A percentile compares a stretch with the other conserved stretches of the same genome.
Evolutionary conservation across 345 rosid species (phyloP).

Genomic region (Excoecaria agallocha): DNA sequence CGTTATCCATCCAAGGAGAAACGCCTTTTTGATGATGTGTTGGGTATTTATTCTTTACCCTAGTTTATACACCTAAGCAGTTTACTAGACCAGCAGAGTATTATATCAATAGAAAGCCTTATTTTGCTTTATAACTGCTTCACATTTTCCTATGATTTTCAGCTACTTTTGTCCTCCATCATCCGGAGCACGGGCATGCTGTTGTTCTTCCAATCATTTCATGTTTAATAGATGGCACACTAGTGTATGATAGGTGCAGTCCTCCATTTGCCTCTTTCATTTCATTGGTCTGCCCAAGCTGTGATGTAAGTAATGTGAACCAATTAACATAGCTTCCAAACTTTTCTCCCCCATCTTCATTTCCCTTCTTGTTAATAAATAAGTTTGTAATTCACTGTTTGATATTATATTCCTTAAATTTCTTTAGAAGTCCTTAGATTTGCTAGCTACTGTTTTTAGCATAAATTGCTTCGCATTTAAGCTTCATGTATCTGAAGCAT

Average conservation of each 20-base stretch:
- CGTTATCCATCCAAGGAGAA: conserved; percentile 79
- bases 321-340: conserved; percentile 6
- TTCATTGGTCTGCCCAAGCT: conserved; percentile 74
- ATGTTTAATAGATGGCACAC: conserved; percentile 77
- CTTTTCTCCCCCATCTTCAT: background rate
- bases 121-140: conserved; percentile 12
- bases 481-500: background rate
- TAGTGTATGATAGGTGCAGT: conserved; percentile 68
- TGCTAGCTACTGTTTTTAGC: conserved; percentile 6
- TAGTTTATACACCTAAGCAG: conserved; percentile 1
- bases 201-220: conserved; percentile 95
- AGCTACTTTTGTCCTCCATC: conserved; percentile 97
- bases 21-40: conserved; percentile 87
- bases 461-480: background rate
- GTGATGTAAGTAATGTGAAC: conserved; percentile 53
- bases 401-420: background rate
- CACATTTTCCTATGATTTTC: conserved; percentile 29
- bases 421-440: background rate
- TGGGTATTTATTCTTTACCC: conserved; percentile 52
- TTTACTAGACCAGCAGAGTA: background rate
- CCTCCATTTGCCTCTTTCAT: conserved; percentile 95
- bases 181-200: conserved; percentile 96
- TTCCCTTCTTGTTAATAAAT: background rate
- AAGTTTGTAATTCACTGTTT: background rate
- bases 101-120: background rate